phyloP scores from a whole-genome alignment of 176 grass and related monocot genomes.

The Saccharum officinarum region DNA sequence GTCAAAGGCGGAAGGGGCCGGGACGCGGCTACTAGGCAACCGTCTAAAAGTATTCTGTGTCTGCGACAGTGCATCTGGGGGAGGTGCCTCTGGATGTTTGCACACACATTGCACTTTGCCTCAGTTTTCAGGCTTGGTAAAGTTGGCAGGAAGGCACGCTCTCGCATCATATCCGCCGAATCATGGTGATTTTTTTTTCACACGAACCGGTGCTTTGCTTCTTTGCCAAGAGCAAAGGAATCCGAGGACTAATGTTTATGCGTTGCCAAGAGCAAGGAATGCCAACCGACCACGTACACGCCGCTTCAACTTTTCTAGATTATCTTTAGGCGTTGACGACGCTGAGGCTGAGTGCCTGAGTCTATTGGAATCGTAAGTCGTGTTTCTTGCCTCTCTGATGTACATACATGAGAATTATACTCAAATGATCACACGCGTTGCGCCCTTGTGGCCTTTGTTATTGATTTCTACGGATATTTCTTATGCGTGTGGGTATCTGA shows the following conservation, averaged over 20 bases:
- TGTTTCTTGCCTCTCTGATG: not conserved
- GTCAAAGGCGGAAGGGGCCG: not conserved
- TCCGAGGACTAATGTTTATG: not conserved
- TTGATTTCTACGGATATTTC: too few species aligned
- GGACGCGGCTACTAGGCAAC: slow-evolving; percentile 34
- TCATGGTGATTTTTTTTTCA: not conserved
- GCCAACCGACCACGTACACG: slow-evolving; percentile 6
- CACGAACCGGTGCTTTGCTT: not conserved
- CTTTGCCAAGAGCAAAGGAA: not conserved
- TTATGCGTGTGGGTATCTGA: too few species aligned
- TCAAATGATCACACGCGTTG: too few species aligned
- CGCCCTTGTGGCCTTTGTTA: too few species aligned
- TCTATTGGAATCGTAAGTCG: not conserved
- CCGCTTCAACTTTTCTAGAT: slow-evolving; percentile 9
- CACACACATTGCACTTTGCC: not conserved
- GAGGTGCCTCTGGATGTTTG: slow-evolving; percentile 2
- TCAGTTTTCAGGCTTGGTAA: not conserved
- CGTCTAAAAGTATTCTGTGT: not conserved
- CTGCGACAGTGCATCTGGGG: not conserved
- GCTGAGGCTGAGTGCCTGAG: not conserved
- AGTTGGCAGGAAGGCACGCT: not conserved
- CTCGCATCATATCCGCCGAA: not conserved
- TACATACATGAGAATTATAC: too few species aligned
- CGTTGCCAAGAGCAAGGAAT: not conserved
- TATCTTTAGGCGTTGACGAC: not conserved